A percentile compares a stretch with the other conserved stretches of the same genome.
phyloP scores from a whole-genome alignment of 331 rosid genomes.

The Malus hybrid region DNA sequence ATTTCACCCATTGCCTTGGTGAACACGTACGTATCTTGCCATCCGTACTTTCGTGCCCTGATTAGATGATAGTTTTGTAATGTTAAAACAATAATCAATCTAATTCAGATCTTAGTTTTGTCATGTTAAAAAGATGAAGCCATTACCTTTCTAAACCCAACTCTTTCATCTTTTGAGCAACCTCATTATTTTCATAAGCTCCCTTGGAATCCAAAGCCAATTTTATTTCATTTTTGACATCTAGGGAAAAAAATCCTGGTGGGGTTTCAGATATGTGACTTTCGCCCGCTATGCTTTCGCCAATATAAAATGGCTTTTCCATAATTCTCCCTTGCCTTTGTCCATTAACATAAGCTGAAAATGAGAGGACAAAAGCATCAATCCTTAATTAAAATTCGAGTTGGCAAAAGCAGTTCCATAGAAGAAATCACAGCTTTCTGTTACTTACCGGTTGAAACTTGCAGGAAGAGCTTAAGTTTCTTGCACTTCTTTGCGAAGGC shows the following conservation, averaged over 20 bases:
- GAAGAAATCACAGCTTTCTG: not conserved
- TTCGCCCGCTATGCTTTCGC: slow-evolving; percentile 66
- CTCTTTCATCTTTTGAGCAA: slow-evolving; percentile 59
- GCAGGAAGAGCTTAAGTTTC: slow-evolving; percentile 79
- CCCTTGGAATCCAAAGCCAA: slow-evolving; percentile 42
- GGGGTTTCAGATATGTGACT: slow-evolving; percentile 31
- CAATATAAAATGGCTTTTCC: slow-evolving; percentile 71
- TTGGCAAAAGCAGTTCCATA: not conserved
- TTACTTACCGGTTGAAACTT: slow-evolving; percentile 78
- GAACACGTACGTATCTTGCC: slow-evolving; percentile 97
- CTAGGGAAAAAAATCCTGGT: slow-evolving; percentile 38
- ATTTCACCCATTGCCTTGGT: slow-evolving; percentile 99
- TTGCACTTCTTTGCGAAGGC: slow-evolving; percentile 75
- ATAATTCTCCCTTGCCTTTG: slow-evolving; percentile 84
- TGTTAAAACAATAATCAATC: not conserved
- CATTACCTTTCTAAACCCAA: slow-evolving; percentile 73
- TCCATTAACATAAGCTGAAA: slow-evolving; percentile 90
- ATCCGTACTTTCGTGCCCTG: slow-evolving; percentile 78
- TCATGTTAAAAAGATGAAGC: not conserved
- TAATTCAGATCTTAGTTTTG: not conserved
- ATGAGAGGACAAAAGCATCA: slow-evolving; percentile 7
- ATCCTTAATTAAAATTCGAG: not conserved
- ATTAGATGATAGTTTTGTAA: not conserved
- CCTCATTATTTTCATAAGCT: slow-evolving; percentile 28
- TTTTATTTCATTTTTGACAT: slow-evolving; percentile 65